These are phyloP conservation scores for Fusarium mangiferae DNA, from an alignment of 2,329 filamentous ascomycete genomes.

Conservation along the genomic window DNA sequence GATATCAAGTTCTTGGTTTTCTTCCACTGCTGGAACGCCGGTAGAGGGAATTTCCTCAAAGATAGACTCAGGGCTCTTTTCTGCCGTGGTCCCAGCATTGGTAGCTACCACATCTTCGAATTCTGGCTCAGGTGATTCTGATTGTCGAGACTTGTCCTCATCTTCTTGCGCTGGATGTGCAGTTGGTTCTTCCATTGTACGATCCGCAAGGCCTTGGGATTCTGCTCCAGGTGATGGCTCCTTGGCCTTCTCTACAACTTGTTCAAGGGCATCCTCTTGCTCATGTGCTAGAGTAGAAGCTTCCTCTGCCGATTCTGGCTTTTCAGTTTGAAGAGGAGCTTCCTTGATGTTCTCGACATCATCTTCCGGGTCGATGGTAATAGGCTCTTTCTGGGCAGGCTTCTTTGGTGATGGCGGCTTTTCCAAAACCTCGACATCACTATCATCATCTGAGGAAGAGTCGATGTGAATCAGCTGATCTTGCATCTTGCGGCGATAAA, in stretches of 20 bases:
- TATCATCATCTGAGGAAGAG: constrained; percentile 68
- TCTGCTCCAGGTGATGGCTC: background rate
- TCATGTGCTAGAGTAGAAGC: background rate
- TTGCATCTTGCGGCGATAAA: constrained; percentile 55
- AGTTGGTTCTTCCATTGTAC: background rate
- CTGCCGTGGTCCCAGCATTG: constrained; percentile 15
- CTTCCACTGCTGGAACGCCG: background rate
- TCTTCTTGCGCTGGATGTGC: background rate
- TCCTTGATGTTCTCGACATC: background rate
- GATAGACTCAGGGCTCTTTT: constrained; percentile 20
- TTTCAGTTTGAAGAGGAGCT: background rate
- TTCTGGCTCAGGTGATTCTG: constrained; percentile 50
- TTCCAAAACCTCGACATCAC: constrained; percentile 68
- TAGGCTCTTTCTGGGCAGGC: background rate
- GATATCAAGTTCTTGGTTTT: constrained; percentile 13
- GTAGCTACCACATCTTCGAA: constrained; percentile 51
- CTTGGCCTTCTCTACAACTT: background rate
- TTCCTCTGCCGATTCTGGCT: background rate
- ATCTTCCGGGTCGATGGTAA: constrained; percentile 14
- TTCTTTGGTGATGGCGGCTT: constrained; percentile 51
- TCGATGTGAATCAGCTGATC: constrained; percentile 70
- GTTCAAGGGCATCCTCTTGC: background rate
- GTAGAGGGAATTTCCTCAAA: constrained; percentile 27
- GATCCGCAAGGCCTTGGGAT: constrained; percentile 5
- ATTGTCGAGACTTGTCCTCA: constrained; percentile 41